Evolutionary conservation across 352 stramenopile genomes (phyloP), one percentile per base, ranked within the genome.

Genomic region (Globisporangium rhizosaccharum): DNA sequence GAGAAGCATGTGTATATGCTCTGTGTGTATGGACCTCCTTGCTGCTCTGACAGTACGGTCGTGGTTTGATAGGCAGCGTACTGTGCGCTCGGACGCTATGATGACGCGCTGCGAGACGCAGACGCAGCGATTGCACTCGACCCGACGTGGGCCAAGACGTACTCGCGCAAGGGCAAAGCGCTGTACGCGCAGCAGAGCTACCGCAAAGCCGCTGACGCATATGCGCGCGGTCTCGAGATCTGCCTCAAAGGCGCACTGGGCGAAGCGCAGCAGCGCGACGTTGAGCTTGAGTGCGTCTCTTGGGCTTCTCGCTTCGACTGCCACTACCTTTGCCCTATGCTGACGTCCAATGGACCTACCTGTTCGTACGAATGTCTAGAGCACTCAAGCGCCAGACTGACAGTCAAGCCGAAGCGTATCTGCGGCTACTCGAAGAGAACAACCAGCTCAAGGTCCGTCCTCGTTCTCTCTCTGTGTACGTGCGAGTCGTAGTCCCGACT

Each of bases 151-250:
- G 75, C 78, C 39, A 89, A 89, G 60, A 83, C 75, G 23, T 83
- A 85, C 63, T 93, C 83, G 26, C 67, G 83, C 50, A 90, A 93
- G 50, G 83, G 83, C 62, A 93, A 93, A 56, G 83, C 83, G 33
- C 66, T 88, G 25, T 93, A 93, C 57, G 83, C 70, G 2, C 62
- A 89, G 63, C 61, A 70, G 36, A 73, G 65, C 39, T 93, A 84
- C 65, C 80, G 74, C 54, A 81, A 72, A 20, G 83, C 83, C 6
- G 83, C 83, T 0, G 83, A 93, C 61, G 79, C 81, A 12, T 93
- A 91, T 46, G 83, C 81, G 3, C 70, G 71, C n/a, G 83, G 81
- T 0, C 66, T 93, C 2, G 82, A 88, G 59, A 67, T 93, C 4
- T 78, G 81, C 63, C 71, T 93, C 10, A 83, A 87, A 61, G 79